Base-by-base conservation (phyloP, 805 yeast species). In the Nakazawaea pomicola region DNA sequence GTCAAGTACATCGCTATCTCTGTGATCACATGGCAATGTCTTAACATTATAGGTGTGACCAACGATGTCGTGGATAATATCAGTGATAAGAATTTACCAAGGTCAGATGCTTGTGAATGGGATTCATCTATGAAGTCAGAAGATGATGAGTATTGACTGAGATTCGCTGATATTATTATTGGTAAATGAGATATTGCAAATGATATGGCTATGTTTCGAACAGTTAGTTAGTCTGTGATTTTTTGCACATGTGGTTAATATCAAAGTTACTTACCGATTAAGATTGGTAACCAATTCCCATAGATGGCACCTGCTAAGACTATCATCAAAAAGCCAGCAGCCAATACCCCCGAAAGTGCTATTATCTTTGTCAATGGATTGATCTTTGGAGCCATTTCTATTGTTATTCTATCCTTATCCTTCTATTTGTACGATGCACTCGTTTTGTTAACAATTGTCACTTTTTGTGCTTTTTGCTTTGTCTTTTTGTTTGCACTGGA, bases 201-300 rank as follows among this genome's bases (percentile, higher is more conserved):
- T 48, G 83, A 67, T 14, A 78, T 39, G 4, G 65, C 78, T 25
- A 27, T 18, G 10, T 14, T 16, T 35, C 24, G 33, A 17, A 20
- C 4, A 14, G 27, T 38, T 38, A 38, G 36, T 48, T 14, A 64
- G n/a, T n/a, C n/a, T n/a, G n/a, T n/a, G n/a, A n/a, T n/a, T n/a
- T n/a, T n/a, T n/a, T n/a, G n/a, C n/a, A n/a, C n/a, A n/a, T n/a
- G n/a, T n/a, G n/a, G n/a, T n/a, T n/a, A n/a, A n/a, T n/a, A n/a
- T n/a, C n/a, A n/a, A n/a, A 23, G 10, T 23, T 23, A 67, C 74
- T 36, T 48, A 70, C 75, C 72, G 50, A 84, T 87, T 29, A 82
- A 72, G 44, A 91, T 71, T 28, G 99, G 98, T 54, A 83, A 78
- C 95, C 96, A 93, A 60, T 88, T 89, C 36, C 86, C 84, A 65